Evolutionary conservation across 768 basidiomycete genomes (phyloP).

Genomic region (Amylocystis lapponica): DNA sequence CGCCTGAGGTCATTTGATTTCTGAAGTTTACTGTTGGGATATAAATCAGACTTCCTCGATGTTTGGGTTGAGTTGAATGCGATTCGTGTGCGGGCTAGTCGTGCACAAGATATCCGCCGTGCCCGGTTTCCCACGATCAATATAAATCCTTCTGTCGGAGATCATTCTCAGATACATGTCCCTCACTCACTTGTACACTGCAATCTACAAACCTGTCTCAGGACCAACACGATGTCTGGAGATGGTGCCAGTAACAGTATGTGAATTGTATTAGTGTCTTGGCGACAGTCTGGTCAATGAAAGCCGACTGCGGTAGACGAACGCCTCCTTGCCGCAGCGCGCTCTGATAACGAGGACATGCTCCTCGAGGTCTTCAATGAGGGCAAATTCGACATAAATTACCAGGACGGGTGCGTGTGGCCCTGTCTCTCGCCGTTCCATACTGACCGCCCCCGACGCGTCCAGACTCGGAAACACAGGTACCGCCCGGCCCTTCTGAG

Average conservation of each 20-base stretch:
- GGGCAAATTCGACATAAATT: conserved; percentile 66
- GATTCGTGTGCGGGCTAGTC: no score
- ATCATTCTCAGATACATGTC: no score
- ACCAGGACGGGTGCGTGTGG: conserved; percentile 64
- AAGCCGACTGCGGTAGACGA: conserved; percentile 44
- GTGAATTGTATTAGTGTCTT: neutral
- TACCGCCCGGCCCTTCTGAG: conserved; percentile 23
- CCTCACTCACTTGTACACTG: no score
- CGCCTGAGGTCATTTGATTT: no score
- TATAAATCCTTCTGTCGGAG: no score
- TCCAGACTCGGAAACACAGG: conserved; percentile 70
- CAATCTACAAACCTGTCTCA: no score
- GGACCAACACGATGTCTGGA: neutral
- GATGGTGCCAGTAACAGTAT: conserved; percentile 20
- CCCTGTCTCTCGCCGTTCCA: neutral
- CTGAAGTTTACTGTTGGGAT: no score
- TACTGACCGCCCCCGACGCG: neutral
- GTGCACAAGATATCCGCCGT: no score
- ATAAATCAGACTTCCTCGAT: no score
- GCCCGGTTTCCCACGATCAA: no score
- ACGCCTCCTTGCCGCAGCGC: conserved; percentile 65
- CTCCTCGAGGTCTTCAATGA: conserved; percentile 54
- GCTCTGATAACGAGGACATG: conserved; percentile 66
- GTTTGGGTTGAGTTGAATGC: no score
- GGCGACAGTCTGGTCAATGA: neutral